Base-by-base conservation (phyloP, 2,329 filamentous ascomycete genomes). In the Purpureocillium lavendulum region DNA sequence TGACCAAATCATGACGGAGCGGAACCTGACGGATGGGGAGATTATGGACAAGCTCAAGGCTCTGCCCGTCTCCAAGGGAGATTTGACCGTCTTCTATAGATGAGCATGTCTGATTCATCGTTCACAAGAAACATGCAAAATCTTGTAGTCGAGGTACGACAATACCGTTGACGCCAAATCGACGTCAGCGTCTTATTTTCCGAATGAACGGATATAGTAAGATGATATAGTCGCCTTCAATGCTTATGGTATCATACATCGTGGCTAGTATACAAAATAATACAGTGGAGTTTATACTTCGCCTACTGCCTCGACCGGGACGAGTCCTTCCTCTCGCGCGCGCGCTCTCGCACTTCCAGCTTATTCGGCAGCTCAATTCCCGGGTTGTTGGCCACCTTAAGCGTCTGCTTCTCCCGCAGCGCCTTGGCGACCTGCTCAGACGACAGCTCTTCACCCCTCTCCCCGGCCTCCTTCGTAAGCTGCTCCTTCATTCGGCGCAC, bases 1-100 rank as follows among this genome's bases (percentile, higher is more conserved):
- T 59, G 87, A 92, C 62, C 80, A 89, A 67, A 87, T 90, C 48
- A 86, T 85, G 54, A 84, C 81, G 1, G 84, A 88, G 64, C 70
- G 80, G 57, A 80, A 82, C 45, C 56, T 87, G 55, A 77, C 75
- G 7, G 82, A 89, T 54, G 71, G 69, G 42, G 80, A 84, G 52
- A 79, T 89, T 13, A 70, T 87, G 63, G 77, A 78, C 30, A 78
- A 73, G 57, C 61, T 92, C 35, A 80, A 77, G 58, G 70, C 65
- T 29, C 64, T 81, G 26, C 69, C 67, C 3, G 61, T 69, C 17
- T 67, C 71, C 7, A 64, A 65, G 43, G 71, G 69, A 5, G 77
- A 78, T 43, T 46, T 77, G 45, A 69, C 68, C 0, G 64, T 79
- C 7, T 60, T 79, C 34, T 76, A 78, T 50, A 63, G 67, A 40